Evolutionary conservation across 2,329 filamentous ascomycete genomes (phyloP), one percentile per base, ranked within the genome.

Genomic region (Trichoderma breve): DNA sequence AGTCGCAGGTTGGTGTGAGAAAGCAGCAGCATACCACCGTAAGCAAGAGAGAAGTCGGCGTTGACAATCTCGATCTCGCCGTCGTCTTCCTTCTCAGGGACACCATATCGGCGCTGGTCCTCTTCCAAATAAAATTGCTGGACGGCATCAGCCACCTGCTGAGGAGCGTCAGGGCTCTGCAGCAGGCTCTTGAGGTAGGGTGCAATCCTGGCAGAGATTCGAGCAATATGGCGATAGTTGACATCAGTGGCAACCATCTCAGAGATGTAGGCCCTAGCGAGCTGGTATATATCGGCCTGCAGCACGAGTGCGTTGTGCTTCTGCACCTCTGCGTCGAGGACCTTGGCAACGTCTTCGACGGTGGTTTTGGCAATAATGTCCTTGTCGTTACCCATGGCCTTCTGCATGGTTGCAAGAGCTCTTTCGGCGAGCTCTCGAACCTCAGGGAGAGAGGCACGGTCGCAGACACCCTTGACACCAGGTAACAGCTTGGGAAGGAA

Each of bases 21-120:
- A 26, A 99, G 88, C 73, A 99, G 86, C 76, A 99, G 89, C 95
- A 98, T 98, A 78, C 96, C 96, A 81, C 96, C 96, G 79, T 99
- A 99, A 62, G 95, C 96, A 28, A 99, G 89, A 24, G 96, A 99
- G 85, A 99, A 99, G 80, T 96, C 92, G 60, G 96, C 95, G 78
- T 99, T 98, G 80, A 99, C 96, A 79, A 99, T 97, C 83, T 98
- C 96, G 26, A 92, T 87, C 83, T 99, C 96, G 73, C 94, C 95
- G 73, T 97, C 93, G 73, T 98, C 94, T 74, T 96, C 93, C 81
- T 95, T 93, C 75, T 93, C 87, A 2, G 94, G 93, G 69, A 92
- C 90, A 74, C 95, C 95, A 77, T 90, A 97, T 79, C 93, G 96
- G 81, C 94, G 93, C 78, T 93, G 86, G 76, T 98, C 95, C 82